Conservation (phyloP, 768 basidiomycete genomes). For the Fistulinella prunicolor region DNA sequence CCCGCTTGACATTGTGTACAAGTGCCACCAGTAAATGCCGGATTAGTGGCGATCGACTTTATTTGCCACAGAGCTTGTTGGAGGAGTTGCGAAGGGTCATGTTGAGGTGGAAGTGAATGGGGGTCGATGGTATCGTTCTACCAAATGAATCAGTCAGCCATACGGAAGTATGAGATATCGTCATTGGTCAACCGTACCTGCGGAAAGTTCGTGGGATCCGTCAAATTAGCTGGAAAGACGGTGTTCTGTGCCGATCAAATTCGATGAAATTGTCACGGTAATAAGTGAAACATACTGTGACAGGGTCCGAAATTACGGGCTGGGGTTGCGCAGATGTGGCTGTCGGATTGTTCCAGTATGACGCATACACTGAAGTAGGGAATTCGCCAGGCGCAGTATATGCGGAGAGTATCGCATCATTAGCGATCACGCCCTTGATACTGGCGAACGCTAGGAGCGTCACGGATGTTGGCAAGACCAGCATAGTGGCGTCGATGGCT, state of each 20-base stretch:
- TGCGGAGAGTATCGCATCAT: slow-evolving; percentile 29
- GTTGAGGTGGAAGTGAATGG: slow-evolving; percentile 40
- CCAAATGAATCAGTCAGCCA: neutral
- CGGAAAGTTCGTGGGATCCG: slow-evolving; percentile 60
- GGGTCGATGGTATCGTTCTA: slow-evolving; percentile 46
- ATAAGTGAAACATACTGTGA: slow-evolving; percentile 42
- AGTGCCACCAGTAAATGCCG: slow-evolving; percentile 34
- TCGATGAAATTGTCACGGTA: neutral
- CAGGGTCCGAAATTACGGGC: slow-evolving; percentile 67
- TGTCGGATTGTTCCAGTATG: slow-evolving; percentile 69
- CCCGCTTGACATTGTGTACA: slow-evolving; percentile 41
- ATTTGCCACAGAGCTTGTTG: slow-evolving; percentile 39
- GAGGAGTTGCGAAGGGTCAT: slow-evolving; percentile 35
- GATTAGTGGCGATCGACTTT: slow-evolving; percentile 35
- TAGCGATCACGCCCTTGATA: slow-evolving; percentile 1
- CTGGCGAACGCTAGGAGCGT: slow-evolving; percentile 11
- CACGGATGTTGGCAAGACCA: slow-evolving; percentile 9
- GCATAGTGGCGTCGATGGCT: slow-evolving; percentile 12
- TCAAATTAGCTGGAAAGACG: slow-evolving; percentile 56
- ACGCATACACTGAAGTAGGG: slow-evolving; percentile 55
- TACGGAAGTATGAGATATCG: neutral
- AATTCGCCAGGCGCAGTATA: slow-evolving; percentile 62
- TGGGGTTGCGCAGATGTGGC: slow-evolving; percentile 67
- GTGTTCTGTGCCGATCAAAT: slow-evolving; percentile 38
- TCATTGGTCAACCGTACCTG: slow-evolving; percentile 25